These are phyloP conservation scores for Auricularia auricula-judae DNA, from an alignment of 768 basidiomycete species.

Conservation along the genomic window DNA sequence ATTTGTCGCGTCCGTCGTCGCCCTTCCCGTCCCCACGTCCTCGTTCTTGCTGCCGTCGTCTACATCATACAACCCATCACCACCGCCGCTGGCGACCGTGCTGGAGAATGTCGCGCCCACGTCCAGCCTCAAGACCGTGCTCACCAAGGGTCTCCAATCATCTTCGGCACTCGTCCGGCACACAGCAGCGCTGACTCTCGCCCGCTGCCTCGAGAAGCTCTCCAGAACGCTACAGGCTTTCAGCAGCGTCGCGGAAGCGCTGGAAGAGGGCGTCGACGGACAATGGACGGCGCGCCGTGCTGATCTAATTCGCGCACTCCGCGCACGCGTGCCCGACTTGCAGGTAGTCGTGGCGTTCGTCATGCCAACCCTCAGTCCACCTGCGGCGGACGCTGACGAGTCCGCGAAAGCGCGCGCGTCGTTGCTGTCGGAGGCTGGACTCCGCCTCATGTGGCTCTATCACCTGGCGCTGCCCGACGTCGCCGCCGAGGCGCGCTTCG, in stretches of 20 bases:
- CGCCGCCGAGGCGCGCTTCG: constrained; percentile 73
- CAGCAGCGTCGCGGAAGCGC: constrained; percentile 31
- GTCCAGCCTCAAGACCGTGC: constrained; percentile 52
- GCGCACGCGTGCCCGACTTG: constrained; percentile 74
- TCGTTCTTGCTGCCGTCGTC: constrained; percentile 45
- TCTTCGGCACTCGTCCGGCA: constrained; percentile 72
- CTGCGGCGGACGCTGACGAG: constrained; percentile 24
- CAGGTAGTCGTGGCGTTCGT: constrained; percentile 73
- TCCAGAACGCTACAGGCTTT: constrained; percentile 40
- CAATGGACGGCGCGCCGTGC: constrained; percentile 57
- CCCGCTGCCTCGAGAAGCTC: constrained; percentile 67
- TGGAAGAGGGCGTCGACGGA: constrained; percentile 56
- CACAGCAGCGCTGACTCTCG: constrained; percentile 67
- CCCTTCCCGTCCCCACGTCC: constrained; percentile 55
- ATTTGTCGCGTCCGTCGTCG: constrained; percentile 68
- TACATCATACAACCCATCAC: constrained; percentile 47
- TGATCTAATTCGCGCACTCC: constrained; percentile 67
- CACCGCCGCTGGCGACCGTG: constrained; percentile 60
- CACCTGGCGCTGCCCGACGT: constrained; percentile 64
- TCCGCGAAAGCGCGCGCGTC: constrained; percentile 24
- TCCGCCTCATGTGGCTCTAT: constrained; percentile 77
- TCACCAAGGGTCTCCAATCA: constrained; percentile 76
- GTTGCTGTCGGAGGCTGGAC: constrained; percentile 68
- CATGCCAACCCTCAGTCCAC: neutral
- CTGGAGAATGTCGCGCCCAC: constrained; percentile 76